A percentile compares a stretch with the other conserved stretches of the same genome.
Conservation (phyloP, 1,284 basidiomycete species). For the Cutaneotrichosporon sp. region DNA sequence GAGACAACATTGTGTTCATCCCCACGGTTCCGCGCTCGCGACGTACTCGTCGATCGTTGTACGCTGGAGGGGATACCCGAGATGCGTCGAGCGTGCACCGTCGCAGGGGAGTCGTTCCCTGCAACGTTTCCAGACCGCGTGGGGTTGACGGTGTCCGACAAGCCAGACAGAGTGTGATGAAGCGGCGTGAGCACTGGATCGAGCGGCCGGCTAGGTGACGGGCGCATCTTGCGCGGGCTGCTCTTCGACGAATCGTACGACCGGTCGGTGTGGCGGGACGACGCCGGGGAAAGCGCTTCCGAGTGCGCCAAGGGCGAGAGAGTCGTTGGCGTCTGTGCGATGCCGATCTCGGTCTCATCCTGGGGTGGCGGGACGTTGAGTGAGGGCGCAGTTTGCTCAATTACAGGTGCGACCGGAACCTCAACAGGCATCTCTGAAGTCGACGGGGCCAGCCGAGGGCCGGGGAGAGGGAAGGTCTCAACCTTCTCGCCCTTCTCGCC, state of each 20-base stretch:
- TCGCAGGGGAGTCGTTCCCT: conserved; percentile 18
- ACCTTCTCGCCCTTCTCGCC: background rate
- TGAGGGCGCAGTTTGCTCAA: background rate
- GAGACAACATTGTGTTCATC: background rate
- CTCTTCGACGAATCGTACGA: conserved; percentile 11
- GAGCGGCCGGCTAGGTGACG: conserved; percentile 13
- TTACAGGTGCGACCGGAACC: background rate
- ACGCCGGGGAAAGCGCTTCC: conserved; percentile 15
- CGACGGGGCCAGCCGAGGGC: conserved; percentile 5
- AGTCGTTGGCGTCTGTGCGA: conserved; percentile 7
- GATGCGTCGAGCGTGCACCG: conserved; percentile 22
- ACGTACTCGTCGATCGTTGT: conserved; percentile 7
- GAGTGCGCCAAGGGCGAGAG: background rate
- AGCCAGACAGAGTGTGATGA: conserved; percentile 17
- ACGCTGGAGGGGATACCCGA: conserved; percentile 20
- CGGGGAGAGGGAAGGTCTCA: conserved; percentile 24
- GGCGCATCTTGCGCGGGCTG: conserved; percentile 12
- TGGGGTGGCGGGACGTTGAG: conserved; percentile 4
- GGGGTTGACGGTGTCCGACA: background rate
- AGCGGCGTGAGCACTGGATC: conserved; percentile 24
- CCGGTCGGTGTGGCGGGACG: conserved; percentile 14
- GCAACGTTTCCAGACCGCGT: background rate
- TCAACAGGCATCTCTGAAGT: background rate
- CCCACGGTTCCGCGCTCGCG: no score
- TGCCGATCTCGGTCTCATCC: background rate